Conservation (phyloP, 176 grass and related monocot genomes). For the Oryza glaberrima region DNA sequence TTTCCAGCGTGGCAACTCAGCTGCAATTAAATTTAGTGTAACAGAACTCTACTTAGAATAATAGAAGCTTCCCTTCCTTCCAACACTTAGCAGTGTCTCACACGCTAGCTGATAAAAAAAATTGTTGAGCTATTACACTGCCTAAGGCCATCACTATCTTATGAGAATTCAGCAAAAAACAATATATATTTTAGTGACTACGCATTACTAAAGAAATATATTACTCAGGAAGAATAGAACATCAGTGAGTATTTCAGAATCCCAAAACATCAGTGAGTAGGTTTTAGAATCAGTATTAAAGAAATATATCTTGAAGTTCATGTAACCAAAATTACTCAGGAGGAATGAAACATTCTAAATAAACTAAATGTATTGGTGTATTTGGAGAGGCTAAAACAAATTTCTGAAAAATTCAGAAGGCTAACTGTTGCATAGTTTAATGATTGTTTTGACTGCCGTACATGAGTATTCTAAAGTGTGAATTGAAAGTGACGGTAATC, state of each 20-base stretch:
- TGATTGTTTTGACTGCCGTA: constrained; percentile 56
- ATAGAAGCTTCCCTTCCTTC: constrained; percentile 35
- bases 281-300: constrained; percentile 26
- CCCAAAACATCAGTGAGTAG: constrained; percentile 4
- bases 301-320: constrained; percentile 31
- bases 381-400: constrained; percentile 33
- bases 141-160: constrained; percentile 36
- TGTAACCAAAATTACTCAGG: constrained; percentile 11
- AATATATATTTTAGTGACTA: background rate
- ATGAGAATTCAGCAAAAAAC: constrained; percentile 12
- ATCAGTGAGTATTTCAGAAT: constrained; percentile 4
- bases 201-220: background rate
- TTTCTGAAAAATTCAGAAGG: constrained; percentile 5
- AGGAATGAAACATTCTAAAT: constrained; percentile 17
- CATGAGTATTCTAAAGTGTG: constrained; percentile 51
- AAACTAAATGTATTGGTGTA: constrained; percentile 23
- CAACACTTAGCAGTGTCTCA: constrained; percentile 34
- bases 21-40: constrained; percentile 42
- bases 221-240: too few species aligned
- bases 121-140: constrained; percentile 8
- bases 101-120: constrained; percentile 41
- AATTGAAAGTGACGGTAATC: constrained; percentile 48
- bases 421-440: constrained; percentile 47
- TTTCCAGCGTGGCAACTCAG: constrained; percentile 53
- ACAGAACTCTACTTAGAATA: constrained; percentile 34